Base-by-base conservation (phyloP, 2,329 filamentous ascomycete species). In the Nigrospora osmanthi region DNA sequence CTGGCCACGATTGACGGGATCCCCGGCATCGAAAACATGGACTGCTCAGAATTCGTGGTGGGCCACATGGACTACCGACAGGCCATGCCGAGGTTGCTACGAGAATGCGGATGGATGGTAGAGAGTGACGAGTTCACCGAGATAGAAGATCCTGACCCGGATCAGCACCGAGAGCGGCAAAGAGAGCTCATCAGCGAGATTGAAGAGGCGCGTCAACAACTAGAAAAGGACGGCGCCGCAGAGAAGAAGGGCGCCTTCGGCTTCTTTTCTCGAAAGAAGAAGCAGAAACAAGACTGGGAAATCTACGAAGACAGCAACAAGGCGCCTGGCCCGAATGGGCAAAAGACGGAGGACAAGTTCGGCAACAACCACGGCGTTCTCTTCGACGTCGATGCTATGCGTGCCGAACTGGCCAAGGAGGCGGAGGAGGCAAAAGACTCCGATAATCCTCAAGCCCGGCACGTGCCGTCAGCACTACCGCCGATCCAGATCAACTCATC, bases 1-100 rank as follows among this genome's bases (percentile, higher is more conserved):
- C 76, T 98, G 36, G 86, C 81, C 1, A 74, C 85, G 1, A 76
- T 97, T 3, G 79, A 91, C 38, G 78, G 72, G 6, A 72, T 94
- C n/a, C 81, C 84, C 0, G 88, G 85, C 14, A 67, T 97, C 14
- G 93, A 97, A 61, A 97, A 96, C 57, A 74, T 94, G 51, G 82
- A 97, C 59, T 85, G 94, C 35, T 94, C 90, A 1, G 81, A 89
- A 45, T 70, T 85, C 39, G 91, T 97, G 14, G 80, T 83, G 28
- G 91, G 93, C 1, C 93, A 98, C 61, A 97, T 97, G 91, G 87
- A 93, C 43, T 98, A 98, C 67, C 87, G 93, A 63, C 80, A 81
- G 23, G 87, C 89, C 34, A 97, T 98, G 85, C 93, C 93, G 14
- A 80, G 80, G 46, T 73, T 98, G 15, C 73, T 98, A 42, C 81